Base-by-base conservation (phyloP, 2,329 filamentous ascomycete species). In the Pezicula rhizophila region DNA sequence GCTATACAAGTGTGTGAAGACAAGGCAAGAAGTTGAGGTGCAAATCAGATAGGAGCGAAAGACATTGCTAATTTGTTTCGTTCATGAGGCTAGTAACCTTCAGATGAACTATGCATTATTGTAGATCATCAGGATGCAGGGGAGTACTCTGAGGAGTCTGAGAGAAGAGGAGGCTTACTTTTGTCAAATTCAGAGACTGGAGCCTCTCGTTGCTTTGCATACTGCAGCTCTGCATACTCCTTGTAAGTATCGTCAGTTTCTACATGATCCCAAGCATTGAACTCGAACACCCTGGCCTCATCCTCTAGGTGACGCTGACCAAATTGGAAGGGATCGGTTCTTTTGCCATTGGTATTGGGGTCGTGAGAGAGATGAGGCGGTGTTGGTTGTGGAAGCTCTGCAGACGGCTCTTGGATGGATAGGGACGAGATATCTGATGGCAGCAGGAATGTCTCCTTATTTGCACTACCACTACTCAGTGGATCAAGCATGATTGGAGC, bases 191-290 rank as follows among this genome's bases (percentile, higher is more conserved):
- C 90, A 39, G 85, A 91, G 44, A 96, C 93, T 49, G 91, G 92
- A 53, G 86, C 78, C 60, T 85, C 80, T 56, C 91, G 84, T 71
- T 99, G 93, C 70, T 85, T 86, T 42, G 80, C 79, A 64, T 87
- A 92, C 71, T 97, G 93, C 63, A 83, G 71, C 68, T 91, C 82
- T 52, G 90, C 85, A 68, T 93, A 96, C 64, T 87, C 81, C 64
- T 85, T 84, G 76, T 96, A 97, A 37, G 84, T 78, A 59, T 89
- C 82, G 71, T 97, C 92, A 66, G 90, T 90, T 69, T 92, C 85
- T 65, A 97, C 93, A 66, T 99, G 92, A 67, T 99, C 93, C 93
- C 93, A 99, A 34, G 93, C 93, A 68, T 99, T 99, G 80, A 93
- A 96, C 67, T 95, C 87, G 71, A 92, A 99, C 62, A 95, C 88